Evolutionary conservation across 78 protist genomes (phyloP), one percentile per base, ranked within the genome.

Genomic region (Thecamonas trahens): DNA sequence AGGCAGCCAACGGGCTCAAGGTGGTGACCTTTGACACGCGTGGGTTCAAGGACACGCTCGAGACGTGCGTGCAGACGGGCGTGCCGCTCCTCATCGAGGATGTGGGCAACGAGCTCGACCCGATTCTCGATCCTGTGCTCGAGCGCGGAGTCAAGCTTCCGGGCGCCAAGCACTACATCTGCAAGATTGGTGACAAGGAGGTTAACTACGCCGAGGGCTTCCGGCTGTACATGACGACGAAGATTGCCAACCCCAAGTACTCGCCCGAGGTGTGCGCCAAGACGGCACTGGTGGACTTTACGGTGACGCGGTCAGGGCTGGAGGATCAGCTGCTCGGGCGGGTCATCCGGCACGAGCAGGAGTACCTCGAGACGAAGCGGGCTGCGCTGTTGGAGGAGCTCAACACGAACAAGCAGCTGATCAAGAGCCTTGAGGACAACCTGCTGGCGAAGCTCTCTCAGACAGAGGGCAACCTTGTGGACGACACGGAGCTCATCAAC

Each of bases 251-350:
- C 75, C 97, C 97, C 14, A 86, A 47, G 67, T 89, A 40, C 74
- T 49, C 91, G n/a, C 97, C 97, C 37, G 97, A 93, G 79, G 29
- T 87, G 20, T 72, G 54, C 40, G 94, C 94, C 24, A 77, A 75
- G 69, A 57, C 79, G 31, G n/a, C 82, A 20, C 49, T 93, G 42
- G 76, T 93, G 45, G 89, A 93, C 50, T 88, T 89, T 62, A 78
- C 94, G 5, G 97, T 93, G 34, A 89, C 94, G 24, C 52, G 76
- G 66, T 45, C 55, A 39, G 94, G 97, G 35, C 84, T 89, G 22
- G 94, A 86, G 65, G 86, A 84, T 57, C 97, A 93, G 81, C 74
- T 93, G 7, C 89, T 93, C n/a, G 76, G 70, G 28, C 75, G 72
- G 13, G 94, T 89, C 15, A 79, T 93, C 9, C 57, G 52, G 37